These are phyloP conservation scores for Suillus decipiens DNA, from an alignment of 768 basidiomycete genomes.

Conservation along the genomic window DNA sequence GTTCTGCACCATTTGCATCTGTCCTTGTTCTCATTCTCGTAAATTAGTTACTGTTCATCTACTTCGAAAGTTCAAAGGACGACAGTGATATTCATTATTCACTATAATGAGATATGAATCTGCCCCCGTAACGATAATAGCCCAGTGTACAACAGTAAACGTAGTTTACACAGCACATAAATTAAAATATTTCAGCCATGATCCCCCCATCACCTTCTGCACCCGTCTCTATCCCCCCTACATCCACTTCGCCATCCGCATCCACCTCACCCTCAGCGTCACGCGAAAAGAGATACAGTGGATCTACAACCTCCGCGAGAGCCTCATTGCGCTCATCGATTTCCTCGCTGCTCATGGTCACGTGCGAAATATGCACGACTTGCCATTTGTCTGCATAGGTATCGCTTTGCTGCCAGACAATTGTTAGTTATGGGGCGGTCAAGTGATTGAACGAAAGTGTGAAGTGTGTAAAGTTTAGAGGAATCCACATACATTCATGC, in stretches of 20 bases:
- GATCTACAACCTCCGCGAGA: slow-evolving; percentile 77
- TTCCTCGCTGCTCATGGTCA: slow-evolving; percentile 72
- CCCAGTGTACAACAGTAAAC: background rate
- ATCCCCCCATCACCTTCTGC: slow-evolving; percentile 45
- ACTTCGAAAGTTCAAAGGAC: background rate
- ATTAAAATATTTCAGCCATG: slow-evolving; percentile 36
- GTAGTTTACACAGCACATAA: background rate
- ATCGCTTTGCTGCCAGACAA: slow-evolving; percentile 55
- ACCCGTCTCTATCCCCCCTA: slow-evolving; percentile 41
- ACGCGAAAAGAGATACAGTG: slow-evolving; percentile 48
- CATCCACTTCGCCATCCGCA: slow-evolving; percentile 58
- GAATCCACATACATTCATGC: slow-evolving; percentile 61
- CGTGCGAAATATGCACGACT: slow-evolving; percentile 71
- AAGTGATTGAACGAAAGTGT: background rate
- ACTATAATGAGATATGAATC: background rate
- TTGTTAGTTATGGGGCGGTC: slow-evolving; percentile 10
- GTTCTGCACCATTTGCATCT: background rate
- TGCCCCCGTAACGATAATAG: background rate
- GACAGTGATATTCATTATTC: background rate
- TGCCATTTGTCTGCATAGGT: slow-evolving; percentile 83
- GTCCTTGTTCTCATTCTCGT: background rate
- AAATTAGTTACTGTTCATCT: background rate
- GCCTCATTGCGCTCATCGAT: slow-evolving; percentile 77
- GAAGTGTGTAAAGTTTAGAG: background rate
- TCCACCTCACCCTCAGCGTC: slow-evolving; percentile 59